Evolutionary conservation across 2,329 filamentous ascomycete genomes (phyloP).

Genomic region (Alternaria triticina): DNA sequence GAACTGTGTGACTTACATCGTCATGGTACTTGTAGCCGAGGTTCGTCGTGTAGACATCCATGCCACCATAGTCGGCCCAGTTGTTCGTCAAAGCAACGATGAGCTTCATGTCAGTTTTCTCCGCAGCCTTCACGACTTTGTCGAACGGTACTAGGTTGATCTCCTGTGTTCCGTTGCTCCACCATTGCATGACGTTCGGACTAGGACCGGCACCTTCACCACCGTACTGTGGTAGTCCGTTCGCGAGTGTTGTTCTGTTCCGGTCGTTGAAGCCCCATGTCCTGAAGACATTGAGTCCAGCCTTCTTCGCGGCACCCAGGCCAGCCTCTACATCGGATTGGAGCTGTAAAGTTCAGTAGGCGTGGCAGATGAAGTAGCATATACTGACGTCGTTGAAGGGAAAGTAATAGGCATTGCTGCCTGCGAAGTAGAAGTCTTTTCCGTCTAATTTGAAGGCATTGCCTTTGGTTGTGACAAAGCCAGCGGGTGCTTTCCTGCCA

Average conservation of each 20-base stretch:
- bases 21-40: slow-evolving; percentile 60
- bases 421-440: slow-evolving; percentile 63
- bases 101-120: slow-evolving; percentile 59
- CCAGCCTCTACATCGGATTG: slow-evolving; percentile 57
- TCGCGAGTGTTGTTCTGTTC: slow-evolving; percentile 55
- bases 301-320: slow-evolving; percentile 55
- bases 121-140: slow-evolving; percentile 59
- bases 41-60: slow-evolving; percentile 65
- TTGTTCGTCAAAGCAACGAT: slow-evolving; percentile 64
- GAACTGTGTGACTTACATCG: slow-evolving; percentile 42
- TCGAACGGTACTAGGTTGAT: slow-evolving; percentile 58
- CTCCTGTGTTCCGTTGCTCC: slow-evolving; percentile 49
- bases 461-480: slow-evolving; percentile 59
- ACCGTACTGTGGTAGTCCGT: slow-evolving; percentile 60
- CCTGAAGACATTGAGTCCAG: slow-evolving; percentile 61
- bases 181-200: slow-evolving; percentile 55
- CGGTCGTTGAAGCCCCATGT: slow-evolving; percentile 67
- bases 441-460: slow-evolving; percentile 62
- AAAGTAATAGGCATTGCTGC: slow-evolving; percentile 64
- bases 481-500: slow-evolving; percentile 22
- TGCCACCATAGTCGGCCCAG: slow-evolving; percentile 66
- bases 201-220: slow-evolving; percentile 56
- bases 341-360: slow-evolving; percentile 42
- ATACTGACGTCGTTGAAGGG: slow-evolving; percentile 58
- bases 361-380: neutral